phyloP scores from a whole-genome alignment of 768 basidiomycete species.

The Termitomyces sp. region DNA sequence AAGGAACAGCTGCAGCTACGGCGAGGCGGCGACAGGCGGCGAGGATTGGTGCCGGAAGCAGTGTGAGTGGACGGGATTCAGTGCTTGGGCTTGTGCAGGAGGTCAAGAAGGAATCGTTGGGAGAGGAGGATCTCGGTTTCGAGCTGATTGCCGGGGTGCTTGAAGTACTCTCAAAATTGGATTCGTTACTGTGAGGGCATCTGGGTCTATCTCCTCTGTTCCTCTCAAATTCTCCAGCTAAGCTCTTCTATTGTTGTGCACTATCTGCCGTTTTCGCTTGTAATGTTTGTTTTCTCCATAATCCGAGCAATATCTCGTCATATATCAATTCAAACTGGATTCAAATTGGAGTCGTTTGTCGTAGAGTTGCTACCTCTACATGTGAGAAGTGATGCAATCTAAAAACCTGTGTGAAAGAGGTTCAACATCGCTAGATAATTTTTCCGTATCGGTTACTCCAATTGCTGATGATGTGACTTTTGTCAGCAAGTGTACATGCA shows the following conservation, averaged over 20 bases:
- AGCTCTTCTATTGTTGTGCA: background rate
- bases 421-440: too few species aligned
- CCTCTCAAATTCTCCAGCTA: background rate
- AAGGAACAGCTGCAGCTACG: conserved; percentile 22
- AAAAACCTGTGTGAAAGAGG: background rate
- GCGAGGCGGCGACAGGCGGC: conserved; percentile 30
- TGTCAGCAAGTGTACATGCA: too few species aligned
- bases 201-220: background rate
- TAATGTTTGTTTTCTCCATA: background rate
- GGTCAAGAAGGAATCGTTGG: conserved; percentile 63
- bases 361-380: background rate
- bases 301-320: background rate
- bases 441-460: too few species aligned
- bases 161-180: conserved; percentile 89
- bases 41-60: conserved; percentile 42
- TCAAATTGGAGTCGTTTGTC: background rate
- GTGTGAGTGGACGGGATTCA: conserved; percentile 50
- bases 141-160: conserved; percentile 91
- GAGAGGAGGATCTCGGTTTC: conserved; percentile 78
- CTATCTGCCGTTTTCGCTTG: background rate
- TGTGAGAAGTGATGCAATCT: background rate
- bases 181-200: conserved; percentile 61
- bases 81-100: conserved; percentile 72
- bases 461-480: too few species aligned
- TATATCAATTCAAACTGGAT: conserved; percentile 1